Evolutionary conservation across 75 land plant species (phyloP).

Genomic region (Cupressus sempervirens): DNA sequence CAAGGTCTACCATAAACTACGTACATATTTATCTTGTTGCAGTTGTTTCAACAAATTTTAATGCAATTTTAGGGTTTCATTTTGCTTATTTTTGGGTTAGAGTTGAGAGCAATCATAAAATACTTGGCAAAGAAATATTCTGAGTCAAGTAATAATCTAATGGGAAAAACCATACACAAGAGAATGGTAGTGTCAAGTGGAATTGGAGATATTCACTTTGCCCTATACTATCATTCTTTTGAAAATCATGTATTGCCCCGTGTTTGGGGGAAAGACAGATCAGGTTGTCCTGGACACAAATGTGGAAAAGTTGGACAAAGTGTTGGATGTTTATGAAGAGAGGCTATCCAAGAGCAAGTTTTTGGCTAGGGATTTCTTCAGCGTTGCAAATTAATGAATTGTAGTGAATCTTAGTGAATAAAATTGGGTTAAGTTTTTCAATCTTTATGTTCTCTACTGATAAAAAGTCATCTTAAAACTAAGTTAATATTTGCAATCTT

Average conservation of each 20-base stretch:
- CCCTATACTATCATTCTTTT: conserved; percentile 10
- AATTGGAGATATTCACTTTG: conserved; percentile 46
- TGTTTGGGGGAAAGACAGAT: conserved; percentile 10
- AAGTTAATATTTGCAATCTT: too few species aligned
- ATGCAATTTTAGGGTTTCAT: too few species aligned
- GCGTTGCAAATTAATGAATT: conserved; percentile 26
- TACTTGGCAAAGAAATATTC: conserved; percentile 50
- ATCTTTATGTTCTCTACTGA: too few species aligned
- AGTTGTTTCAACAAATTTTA: too few species aligned
- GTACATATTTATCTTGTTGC: neutral
- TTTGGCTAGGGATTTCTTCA: conserved; percentile 33
- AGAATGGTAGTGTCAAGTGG: conserved; percentile 17
- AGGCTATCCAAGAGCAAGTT: conserved; percentile 19
- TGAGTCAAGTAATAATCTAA: conserved; percentile 27
- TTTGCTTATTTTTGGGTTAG: conserved; percentile 25
- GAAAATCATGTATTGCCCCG: conserved; percentile 6
- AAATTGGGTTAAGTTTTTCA: too few species aligned
- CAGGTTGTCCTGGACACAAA: conserved; percentile 2
- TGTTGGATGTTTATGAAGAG: conserved; percentile 30
- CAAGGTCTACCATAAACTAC: conserved; percentile 62
- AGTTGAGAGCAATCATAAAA: conserved; percentile 58
- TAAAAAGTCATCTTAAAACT: too few species aligned
- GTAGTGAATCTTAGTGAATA: too few species aligned
- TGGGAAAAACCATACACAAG: conserved; percentile 27
- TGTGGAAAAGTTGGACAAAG: conserved; percentile 22